Base-by-base conservation (phyloP, 306 rosid species). In the Corylus avellana region DNA sequence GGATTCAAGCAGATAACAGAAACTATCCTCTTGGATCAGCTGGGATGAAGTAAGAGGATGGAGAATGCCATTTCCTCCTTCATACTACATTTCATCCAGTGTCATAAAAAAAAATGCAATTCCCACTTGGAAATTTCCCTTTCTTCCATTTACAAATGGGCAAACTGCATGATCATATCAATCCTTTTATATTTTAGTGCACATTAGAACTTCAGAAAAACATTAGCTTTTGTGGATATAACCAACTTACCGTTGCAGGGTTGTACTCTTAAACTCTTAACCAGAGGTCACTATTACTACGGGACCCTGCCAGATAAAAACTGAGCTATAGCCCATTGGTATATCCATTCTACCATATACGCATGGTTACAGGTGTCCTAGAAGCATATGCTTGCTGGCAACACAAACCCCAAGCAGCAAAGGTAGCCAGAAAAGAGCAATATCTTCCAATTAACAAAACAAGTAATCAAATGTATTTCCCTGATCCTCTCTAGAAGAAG, bases 61-160 rank as follows among this genome's bases (percentile, higher is more conserved):
- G 1, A 67, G 72, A 39, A 37, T 67, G 48, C 2, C 72, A 67
- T 37, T 67, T 39, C 29, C 16, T 67, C 51, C 32, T 8, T 17
- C 69, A 32, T 29, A 32, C 32, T 32, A 29, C 9, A 32, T 32
- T 63, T 35, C 70, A 63, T 32, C 5, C 44, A 63, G 1, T 13
- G 14, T 63, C 70, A 63, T 1, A 2, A 32, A 6, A 63, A 13
- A 63, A 6, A 63, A 29, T 63, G 39, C 32, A 63, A 29, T 63
- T 63, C 70, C 70, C 22, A 63, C 46, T 63, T 63, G 70, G 70
- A 63, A 35, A 63, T 63, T 32, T 61, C 67, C 67, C 67, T 61
- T 27, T 6, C 69, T 35, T 6, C 44, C 46, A 8, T 13, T 32
- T 29, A 12, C 5, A 13, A 32, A 63, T 63, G 47, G 16, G 39